Evolutionary conservation across 257 asterid species (phyloP).

Genomic region (Primulina huaijiensis): DNA sequence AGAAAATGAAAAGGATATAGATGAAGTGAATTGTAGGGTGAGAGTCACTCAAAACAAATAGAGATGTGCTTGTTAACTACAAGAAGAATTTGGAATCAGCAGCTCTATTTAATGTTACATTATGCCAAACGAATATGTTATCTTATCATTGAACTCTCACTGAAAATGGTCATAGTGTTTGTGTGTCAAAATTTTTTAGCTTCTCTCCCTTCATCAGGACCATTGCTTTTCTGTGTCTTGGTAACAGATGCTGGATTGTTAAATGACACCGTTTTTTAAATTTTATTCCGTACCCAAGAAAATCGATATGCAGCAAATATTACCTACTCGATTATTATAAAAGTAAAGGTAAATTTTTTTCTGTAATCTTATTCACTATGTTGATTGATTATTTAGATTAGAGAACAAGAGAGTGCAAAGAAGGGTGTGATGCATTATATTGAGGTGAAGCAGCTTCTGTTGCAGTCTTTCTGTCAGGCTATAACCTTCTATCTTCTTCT

Average conservation of each 20-base stretch:
- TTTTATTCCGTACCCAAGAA: background rate
- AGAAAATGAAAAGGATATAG: background rate
- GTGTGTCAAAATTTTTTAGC: background rate
- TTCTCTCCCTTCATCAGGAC: background rate
- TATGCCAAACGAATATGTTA: background rate
- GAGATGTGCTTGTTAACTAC: background rate
- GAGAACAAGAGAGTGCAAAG: conserved; percentile 40
- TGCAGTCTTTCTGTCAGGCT: conserved; percentile 90
- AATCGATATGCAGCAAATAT: background rate
- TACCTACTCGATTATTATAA: background rate
- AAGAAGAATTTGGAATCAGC: background rate
- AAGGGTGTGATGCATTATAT: conserved; percentile 63
- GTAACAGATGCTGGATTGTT: background rate
- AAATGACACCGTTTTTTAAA: too few relatives aligned
- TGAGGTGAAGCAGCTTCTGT: conserved; percentile 73
- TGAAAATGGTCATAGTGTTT: background rate
- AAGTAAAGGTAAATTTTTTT: background rate
- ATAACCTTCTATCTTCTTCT: conserved; percentile 90
- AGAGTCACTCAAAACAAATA: background rate
- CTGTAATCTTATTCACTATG: conserved; percentile 19
- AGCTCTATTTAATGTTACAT: background rate
- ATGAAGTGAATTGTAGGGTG: conserved; percentile 11
- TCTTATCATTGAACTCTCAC: background rate
- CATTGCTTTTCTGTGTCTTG: background rate
- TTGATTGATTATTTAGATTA: conserved; percentile 44